phyloP scores from a whole-genome alignment of 2,329 filamentous ascomycete genomes.

The Fusarium lyarnte region DNA sequence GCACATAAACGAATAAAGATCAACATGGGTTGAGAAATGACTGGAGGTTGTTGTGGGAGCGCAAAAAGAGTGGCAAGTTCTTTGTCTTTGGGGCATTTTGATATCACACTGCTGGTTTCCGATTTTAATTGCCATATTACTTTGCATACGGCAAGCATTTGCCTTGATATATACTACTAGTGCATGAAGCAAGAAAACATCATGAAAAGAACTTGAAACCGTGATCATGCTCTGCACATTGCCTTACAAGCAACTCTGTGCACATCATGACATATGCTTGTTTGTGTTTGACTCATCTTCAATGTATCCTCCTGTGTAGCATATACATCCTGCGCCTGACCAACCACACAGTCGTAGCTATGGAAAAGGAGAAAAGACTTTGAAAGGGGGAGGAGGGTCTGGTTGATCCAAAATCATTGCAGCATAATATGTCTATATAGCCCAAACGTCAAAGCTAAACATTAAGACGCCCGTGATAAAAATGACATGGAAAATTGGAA shows the following conservation, averaged over 20 bases:
- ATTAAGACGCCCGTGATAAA: constrained; percentile 1
- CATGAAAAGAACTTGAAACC: neutral
- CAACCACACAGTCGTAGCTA: neutral
- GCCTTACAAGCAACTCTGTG: neutral
- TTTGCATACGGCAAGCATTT: neutral
- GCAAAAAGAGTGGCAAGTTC: constrained; percentile 10
- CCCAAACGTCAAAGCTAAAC: neutral
- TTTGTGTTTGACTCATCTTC: neutral
- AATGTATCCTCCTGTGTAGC: neutral
- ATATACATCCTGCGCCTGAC: neutral
- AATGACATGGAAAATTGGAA: neutral
- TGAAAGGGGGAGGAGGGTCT: neutral
- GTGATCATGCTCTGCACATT: neutral
- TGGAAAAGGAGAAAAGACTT: neutral
- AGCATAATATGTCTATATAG: constrained; percentile 6
- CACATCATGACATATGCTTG: neutral
- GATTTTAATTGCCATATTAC: constrained; percentile 8
- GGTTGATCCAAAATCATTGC: neutral
- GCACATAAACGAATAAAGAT: neutral
- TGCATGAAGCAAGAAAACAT: constrained; percentile 8
- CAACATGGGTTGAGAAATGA: neutral
- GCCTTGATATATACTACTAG: constrained; percentile 4
- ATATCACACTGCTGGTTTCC: constrained; percentile 30
- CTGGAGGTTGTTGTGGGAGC: neutral
- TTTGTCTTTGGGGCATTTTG: constrained; percentile 26